Base-by-base conservation (phyloP, 495 filamentous ascomycete genomes). In the Aspergillus steynii region DNA sequence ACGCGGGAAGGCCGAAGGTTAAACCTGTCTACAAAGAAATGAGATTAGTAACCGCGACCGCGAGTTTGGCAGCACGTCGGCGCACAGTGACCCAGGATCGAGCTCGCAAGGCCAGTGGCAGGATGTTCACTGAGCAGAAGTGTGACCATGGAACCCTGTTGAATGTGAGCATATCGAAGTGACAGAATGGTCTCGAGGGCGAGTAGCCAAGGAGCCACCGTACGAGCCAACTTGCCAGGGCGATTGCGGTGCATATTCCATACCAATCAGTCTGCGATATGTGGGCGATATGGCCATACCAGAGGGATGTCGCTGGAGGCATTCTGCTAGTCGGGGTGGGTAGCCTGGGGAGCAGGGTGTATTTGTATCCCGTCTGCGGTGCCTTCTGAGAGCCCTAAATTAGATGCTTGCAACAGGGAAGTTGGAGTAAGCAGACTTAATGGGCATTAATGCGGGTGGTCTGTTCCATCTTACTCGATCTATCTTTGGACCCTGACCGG, bases 1-100 rank as follows among this genome's bases (percentile, higher is more conserved):
- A 28, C 9, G 48, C 55, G 14, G 50, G 60, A 37, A 62, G 53
- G n/a, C 54, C 50, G 32, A 63, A 63, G 55, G 51, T 63, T n/a
- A 57, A 29, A 28, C 61, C 32, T 1, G 49, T 51, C 47, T 32
- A 62, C 15, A 62, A 56, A 6, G 55, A 49, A 45, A 54, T 58
- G 29, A 56, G 8, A 50, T 62, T 55, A 31, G 57, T 57, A 15
- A 62, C 46, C 8, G 60, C 60, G 28, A 62, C 48, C 27, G 60
- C 60, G 31, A 62, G 48, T 6, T 49, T 52, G 15, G 54, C 60
- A 31, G 60, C 54, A 26, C 46, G 45, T 51, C 48, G 45, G 29
- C 37, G 45, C 45, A 34, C 45, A 12, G 53, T 42, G 25, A 20
- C 53, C 32, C 32, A 55, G 53, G 53, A 55, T 55, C 25, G 8